Evolutionary conservation across 768 basidiomycete species (phyloP), one percentile per base, ranked within the genome.

Genomic region (Tremella mesenterica): DNA sequence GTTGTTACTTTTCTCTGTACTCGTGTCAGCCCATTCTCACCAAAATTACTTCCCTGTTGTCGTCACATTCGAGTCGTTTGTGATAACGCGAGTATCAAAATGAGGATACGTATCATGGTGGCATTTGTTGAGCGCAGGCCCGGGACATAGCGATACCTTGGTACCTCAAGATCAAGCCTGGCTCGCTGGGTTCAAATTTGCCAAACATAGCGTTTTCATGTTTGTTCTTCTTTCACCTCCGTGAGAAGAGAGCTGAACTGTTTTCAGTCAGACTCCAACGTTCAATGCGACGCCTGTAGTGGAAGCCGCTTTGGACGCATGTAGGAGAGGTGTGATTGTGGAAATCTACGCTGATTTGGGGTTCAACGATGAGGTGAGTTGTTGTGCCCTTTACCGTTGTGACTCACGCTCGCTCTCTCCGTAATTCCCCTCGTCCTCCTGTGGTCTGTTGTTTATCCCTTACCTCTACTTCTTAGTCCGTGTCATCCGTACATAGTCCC

Each of bases 271-370:
- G 75, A 81, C 81, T 1, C 83, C 83, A 1, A 83, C 82, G 16
- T 79, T 83, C 63, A 85, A 85, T 56, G 83, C 84, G 1, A 69
- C 61, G 4, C 83, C 83, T 2, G 75, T 81, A 26, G 77, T 85
- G 20, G 74, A 78, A 7, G 81, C 77, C n/a, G 74, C 80, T 28
- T 65, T 85, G 56, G 77, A 77, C 38, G 81, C 84, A 2, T 79
- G 79, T 58, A 71, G 78, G 20, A 75, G 80, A 38, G 83, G 81
- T 10, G 74, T 85, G 9, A 74, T 78, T 41, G 80, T 81, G 31
- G 78, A 77, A 16, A 74, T 83, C 30, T 83, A 80, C 67, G 74
- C 83, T 50, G 79, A 80, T 60, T 75, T 83, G 10, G 81, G 77
- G 1, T 75, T 76, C 70, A 75, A 77, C 58, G 75, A 82, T 57